phyloP scores from a whole-genome alignment of 768 basidiomycete species.

The Termitomyces bulborhizus region DNA sequence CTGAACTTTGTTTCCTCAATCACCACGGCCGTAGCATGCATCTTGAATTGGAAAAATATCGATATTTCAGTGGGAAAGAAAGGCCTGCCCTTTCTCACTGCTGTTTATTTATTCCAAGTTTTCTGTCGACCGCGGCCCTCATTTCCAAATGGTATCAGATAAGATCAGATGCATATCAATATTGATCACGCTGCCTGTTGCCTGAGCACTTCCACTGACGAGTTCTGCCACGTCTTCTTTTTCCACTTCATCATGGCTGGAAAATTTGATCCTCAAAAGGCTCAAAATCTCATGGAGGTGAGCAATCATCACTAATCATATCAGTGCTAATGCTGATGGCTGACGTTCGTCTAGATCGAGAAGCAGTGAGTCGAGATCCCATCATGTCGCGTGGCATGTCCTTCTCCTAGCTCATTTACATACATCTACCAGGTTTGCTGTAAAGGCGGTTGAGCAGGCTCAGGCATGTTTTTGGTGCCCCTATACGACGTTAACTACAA shows the following conservation, averaged over 20 bases:
- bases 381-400: background rate
- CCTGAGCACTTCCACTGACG: background rate
- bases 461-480: constrained; percentile 49
- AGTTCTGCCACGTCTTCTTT: constrained; percentile 14
- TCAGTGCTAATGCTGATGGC: background rate
- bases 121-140: too few species aligned
- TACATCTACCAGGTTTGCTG: constrained; percentile 63
- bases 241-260: constrained; percentile 15
- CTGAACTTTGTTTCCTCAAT: too few species aligned
- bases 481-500: background rate
- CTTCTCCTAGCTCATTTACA: background rate
- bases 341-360: constrained; percentile 61
- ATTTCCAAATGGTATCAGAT: background rate
- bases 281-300: constrained; percentile 90
- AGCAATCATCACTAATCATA: constrained; percentile 17
- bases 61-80: too few species aligned
- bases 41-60: too few species aligned
- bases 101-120: too few species aligned
- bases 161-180: constrained; percentile 8
- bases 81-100: too few species aligned
- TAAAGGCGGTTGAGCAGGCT: constrained; percentile 94
- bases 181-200: background rate
- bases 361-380: constrained; percentile 64
- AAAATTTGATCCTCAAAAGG: constrained; percentile 81
- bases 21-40: too few species aligned